These are phyloP conservation scores for Phytophthora ramorum DNA, from an alignment of 352 stramenopile species.

Conservation along the genomic window DNA sequence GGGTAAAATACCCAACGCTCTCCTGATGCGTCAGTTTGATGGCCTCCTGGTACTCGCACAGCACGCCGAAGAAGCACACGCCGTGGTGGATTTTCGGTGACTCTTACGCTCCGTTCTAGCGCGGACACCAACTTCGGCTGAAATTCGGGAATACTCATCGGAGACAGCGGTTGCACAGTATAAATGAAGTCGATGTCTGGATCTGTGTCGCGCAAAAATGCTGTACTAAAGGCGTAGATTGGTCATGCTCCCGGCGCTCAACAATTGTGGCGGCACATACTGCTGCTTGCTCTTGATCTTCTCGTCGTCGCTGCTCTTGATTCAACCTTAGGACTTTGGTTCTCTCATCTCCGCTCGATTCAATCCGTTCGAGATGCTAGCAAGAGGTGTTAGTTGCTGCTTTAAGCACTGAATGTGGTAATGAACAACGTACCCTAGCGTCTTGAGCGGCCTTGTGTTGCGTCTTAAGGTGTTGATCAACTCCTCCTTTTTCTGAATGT, in stretches of 20 bases:
- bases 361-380: constrained; percentile 34
- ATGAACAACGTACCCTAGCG: constrained; percentile 15
- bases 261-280: constrained; percentile 5
- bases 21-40: not conserved
- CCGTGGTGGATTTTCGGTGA: constrained; percentile 24
- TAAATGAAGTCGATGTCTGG: constrained; percentile 71
- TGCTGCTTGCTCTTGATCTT: constrained; percentile 32
- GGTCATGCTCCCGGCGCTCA: constrained; percentile 21
- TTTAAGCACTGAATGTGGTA: not conserved
- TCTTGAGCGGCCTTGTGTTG: constrained; percentile 61
- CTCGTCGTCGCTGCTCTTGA: constrained; percentile 32
- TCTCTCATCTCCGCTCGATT: constrained; percentile 2
- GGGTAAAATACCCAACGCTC: constrained; percentile 34
- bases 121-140: constrained; percentile 6
- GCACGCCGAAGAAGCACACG: constrained; percentile 38
- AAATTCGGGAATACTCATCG: constrained; percentile 12
- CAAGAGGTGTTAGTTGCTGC: constrained; percentile 1
- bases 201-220: constrained; percentile 82
- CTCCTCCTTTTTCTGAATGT: constrained; percentile 76
- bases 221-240: constrained; percentile 47
- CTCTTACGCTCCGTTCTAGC: constrained; percentile 26
- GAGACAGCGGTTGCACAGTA: constrained; percentile 42
- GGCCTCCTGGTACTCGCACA: constrained; percentile 11
- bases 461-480: constrained; percentile 75
- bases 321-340: constrained; percentile 24